Evolutionary conservation across 371 early-diverging fungal genomes (phyloP).

Genomic region (Fennellomyces sp.): DNA sequence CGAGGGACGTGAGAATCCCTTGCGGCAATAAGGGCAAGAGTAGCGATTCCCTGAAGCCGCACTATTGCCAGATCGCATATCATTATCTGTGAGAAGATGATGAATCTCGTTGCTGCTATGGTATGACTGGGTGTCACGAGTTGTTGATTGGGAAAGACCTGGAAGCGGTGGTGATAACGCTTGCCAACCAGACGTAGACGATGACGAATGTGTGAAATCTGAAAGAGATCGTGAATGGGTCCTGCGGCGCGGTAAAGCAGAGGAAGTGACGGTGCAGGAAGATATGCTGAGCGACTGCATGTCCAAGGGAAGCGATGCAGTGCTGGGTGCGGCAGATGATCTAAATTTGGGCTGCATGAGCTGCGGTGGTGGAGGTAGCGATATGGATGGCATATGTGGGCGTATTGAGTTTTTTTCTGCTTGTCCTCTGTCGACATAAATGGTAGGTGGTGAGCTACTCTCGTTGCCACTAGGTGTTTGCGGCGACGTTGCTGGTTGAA

Average conservation of each 20-base stretch:
- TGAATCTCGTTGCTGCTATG: background rate
- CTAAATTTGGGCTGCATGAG: conserved; percentile 9
- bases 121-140: background rate
- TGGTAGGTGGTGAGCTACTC: background rate
- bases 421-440: background rate
- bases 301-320: background rate
- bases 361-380: background rate
- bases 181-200: background rate
- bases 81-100: too few relatives aligned
- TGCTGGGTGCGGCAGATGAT: background rate
- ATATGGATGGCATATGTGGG: background rate
- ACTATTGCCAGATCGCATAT: background rate
- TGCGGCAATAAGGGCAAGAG: conserved; percentile 2
- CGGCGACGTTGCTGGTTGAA: background rate
- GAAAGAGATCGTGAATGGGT: conserved; percentile 4
- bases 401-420: background rate
- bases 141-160: background rate
- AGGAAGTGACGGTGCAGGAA: background rate
- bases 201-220: background rate
- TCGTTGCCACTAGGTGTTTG: background rate
- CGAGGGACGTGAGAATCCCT: conserved; percentile 2
- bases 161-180: background rate
- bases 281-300: background rate
- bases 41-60: background rate
- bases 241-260: too few relatives aligned